Percentiles rank a stretch among this genome's conserved stretches.
Evolutionary conservation across 495 filamentous ascomycete species (phyloP).

Genomic region (Xylaria curta): DNA sequence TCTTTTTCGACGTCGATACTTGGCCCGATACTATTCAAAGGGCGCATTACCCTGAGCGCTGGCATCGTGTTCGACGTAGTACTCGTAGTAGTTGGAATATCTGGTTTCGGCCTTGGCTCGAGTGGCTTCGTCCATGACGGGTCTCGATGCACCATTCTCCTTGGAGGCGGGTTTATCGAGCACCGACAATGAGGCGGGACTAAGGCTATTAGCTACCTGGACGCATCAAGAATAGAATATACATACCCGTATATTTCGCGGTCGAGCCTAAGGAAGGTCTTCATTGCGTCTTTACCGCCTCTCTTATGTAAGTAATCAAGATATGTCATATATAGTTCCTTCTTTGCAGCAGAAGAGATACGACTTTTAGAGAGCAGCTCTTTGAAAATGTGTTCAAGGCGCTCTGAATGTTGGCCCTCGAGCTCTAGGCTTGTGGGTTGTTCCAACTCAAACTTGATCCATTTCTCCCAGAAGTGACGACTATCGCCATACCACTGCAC

Average conservation of each 20-base stretch:
- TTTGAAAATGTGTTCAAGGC: slow-evolving; percentile 80
- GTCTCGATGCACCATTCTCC: slow-evolving; percentile 64
- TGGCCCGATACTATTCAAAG: slow-evolving; percentile 43
- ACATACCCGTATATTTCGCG: slow-evolving; percentile 83
- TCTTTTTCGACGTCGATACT: neutral
- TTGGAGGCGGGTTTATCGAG: slow-evolving; percentile 57
- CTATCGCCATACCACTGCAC: slow-evolving; percentile 86
- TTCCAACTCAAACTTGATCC: slow-evolving; percentile 85
- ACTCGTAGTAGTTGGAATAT: slow-evolving; percentile 70
- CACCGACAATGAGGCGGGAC: slow-evolving; percentile 58
- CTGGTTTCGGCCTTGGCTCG: slow-evolving; percentile 66
- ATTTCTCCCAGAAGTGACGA: slow-evolving; percentile 90
- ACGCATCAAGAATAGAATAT: neutral
- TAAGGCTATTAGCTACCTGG: slow-evolving; percentile 34
- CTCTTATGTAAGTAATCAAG: slow-evolving; percentile 85
- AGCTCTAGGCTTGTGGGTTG: slow-evolving; percentile 75
- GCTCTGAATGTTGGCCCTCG: slow-evolving; percentile 70
- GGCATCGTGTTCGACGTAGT: slow-evolving; percentile 59
- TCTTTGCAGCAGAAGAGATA: slow-evolving; percentile 69
- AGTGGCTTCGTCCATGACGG: slow-evolving; percentile 68
- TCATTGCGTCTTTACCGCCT: slow-evolving; percentile 81
- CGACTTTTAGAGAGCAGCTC: slow-evolving; percentile 78
- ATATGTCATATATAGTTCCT: slow-evolving; percentile 80
- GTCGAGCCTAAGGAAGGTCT: slow-evolving; percentile 85
- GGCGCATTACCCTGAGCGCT: slow-evolving; percentile 48